Base-by-base conservation (phyloP, 2,329 filamentous ascomycete species). In the Fusarium sp. region DNA sequence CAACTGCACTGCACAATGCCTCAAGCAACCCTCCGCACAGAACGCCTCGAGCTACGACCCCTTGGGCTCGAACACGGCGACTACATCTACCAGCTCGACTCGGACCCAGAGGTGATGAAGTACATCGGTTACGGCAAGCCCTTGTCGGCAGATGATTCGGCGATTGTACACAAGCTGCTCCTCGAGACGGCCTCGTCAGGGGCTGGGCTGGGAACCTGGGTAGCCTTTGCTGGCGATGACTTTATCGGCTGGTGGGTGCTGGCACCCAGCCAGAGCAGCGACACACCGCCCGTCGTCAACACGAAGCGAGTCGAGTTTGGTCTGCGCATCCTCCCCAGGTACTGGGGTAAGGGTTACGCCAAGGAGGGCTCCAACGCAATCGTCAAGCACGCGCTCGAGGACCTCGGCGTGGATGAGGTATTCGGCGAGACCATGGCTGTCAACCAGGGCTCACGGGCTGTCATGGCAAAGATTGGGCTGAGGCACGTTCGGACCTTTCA, bases 211-310 rank as follows among this genome's bases (percentile, higher is more conserved):
- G 62, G 65, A 29, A 64, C 58, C 48, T 67, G 65, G 65, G 65
- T 50, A 5, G 65, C 44, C 11, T 67, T 67, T 23, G 36, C 54
- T 4, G 65, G 49, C 3, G 70, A 63, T n/a, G 57, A 71, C 11
- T 72, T 72, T 49, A 65, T 72, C 38, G 71, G 71, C 15, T 72
- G 70, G 70, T 73, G 70, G 70, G 59, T 71, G 21, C 38, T 72
- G 21, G 70, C 68, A 1, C 54, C 61, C n/a, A 67, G 53, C 48
- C 49, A 67, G 45, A 65, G 43, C 52, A 57, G 41, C 35, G 57
- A 53, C 6, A 49, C 37, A 15, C 49, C 61, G 6, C 51, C 61
- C 4, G 44, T 53, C 25, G 25, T 48, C 35, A 53, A 53, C 23
- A 55, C 36, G 17, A 55, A 58, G 32, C 61, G 61, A 27, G 66